phyloP scores from a whole-genome alignment of 2,329 filamentous ascomycete genomes.

The Falciphora oryzae region DNA sequence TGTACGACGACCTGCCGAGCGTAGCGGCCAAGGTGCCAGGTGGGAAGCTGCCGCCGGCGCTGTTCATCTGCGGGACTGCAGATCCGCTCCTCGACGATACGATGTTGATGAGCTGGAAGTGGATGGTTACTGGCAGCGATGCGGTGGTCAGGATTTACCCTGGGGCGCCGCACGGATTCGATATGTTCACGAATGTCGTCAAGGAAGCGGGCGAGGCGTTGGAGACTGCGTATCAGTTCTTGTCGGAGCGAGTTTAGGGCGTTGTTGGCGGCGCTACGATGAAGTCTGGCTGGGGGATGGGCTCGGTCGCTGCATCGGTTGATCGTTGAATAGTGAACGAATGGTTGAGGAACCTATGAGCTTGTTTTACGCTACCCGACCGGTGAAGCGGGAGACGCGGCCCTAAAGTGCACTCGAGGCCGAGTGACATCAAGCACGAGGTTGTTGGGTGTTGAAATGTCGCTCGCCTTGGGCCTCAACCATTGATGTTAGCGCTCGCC shows the following conservation, averaged over 20 bases:
- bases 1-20: constrained; percentile 39
- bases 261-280: neutral
- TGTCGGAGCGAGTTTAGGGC: neutral
- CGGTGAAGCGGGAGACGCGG: no score
- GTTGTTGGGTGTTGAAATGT: no score
- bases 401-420: no score
- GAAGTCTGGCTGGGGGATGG: neutral
- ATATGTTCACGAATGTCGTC: neutral
- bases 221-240: neutral
- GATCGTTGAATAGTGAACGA: neutral
- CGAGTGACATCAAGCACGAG: no score
- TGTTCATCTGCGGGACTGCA: constrained; percentile 49
- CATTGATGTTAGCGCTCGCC: no score
- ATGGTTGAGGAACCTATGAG: no score
- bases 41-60: constrained; percentile 39
- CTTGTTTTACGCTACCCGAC: no score
- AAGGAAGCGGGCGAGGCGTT: neutral
- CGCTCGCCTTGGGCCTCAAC: no score
- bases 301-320: neutral
- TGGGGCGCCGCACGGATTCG: constrained; percentile 50
- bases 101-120: constrained; percentile 44
- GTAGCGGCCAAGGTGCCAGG: constrained; percentile 15
- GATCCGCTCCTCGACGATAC: constrained; percentile 38
- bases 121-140: constrained; percentile 29
- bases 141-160: constrained; percentile 43